Conservation (phyloP, 768 basidiomycete species). For the Termitomyces titanicus region DNA sequence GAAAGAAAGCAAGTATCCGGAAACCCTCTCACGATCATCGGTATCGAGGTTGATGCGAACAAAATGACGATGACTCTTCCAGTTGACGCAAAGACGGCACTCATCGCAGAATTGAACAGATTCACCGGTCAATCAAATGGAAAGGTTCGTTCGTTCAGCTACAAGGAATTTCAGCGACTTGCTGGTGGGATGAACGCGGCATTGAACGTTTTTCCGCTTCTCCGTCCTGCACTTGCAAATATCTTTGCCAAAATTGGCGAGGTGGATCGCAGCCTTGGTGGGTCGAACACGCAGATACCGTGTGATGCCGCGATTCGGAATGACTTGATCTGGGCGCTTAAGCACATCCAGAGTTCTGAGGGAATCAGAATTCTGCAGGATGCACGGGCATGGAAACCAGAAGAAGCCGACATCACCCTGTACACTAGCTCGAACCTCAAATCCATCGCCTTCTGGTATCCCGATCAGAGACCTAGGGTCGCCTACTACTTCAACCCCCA, state of each 20-base stretch:
- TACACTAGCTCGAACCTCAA: not conserved
- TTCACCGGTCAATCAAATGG: not conserved
- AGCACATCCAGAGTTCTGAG: not conserved
- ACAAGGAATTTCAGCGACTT: not conserved
- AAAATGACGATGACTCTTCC: constrained; percentile 1
- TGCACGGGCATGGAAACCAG: not conserved
- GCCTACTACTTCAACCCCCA: not conserved
- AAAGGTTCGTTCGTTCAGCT: not conserved
- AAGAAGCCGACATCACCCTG: not conserved
- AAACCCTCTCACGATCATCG: not conserved
- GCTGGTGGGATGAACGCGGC: not conserved
- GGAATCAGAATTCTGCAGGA: not conserved
- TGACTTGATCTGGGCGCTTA: not conserved
- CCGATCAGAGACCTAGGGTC: not conserved
- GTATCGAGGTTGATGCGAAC: constrained; percentile 3
- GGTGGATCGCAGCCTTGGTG: not conserved
- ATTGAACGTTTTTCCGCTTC: constrained; percentile 5
- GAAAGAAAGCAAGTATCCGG: constrained; percentile 2
- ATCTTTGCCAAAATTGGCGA: not conserved
- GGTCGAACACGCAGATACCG: not conserved
- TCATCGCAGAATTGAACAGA: not conserved
- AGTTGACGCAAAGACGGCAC: not conserved
- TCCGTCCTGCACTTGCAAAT: not conserved
- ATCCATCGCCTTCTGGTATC: not conserved
- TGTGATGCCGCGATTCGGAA: not conserved